Conservation (phyloP, 495 filamentous ascomycete genomes). For the Aspergillus avenaceus region DNA sequence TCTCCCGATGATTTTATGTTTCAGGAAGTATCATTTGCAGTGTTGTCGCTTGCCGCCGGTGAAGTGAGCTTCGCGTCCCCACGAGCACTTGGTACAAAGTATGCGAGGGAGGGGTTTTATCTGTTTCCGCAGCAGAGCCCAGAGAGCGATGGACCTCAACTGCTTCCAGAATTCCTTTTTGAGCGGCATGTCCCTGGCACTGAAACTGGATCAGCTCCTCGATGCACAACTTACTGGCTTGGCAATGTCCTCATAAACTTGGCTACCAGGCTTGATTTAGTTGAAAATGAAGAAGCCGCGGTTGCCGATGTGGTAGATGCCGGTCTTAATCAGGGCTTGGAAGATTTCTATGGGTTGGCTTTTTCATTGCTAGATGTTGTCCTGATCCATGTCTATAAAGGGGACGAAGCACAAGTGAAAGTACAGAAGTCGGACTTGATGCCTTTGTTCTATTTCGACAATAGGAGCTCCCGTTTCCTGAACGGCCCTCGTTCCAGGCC, state of each 20-base stretch:
- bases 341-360: slow-evolving; percentile 12
- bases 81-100: slow-evolving; percentile 2
- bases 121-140: slow-evolving; percentile 1
- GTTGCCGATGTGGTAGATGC: slow-evolving; percentile 12
- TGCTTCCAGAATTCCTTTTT: slow-evolving; percentile 14
- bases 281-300: slow-evolving; percentile 16
- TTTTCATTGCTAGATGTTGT: slow-evolving; percentile 18
- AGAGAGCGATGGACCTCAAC: neutral
- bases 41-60: slow-evolving; percentile 17
- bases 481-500: slow-evolving; percentile 6
- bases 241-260: slow-evolving; percentile 14
- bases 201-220: slow-evolving; percentile 15
- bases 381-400: slow-evolving; percentile 5
- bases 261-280: slow-evolving; percentile 10
- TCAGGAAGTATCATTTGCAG: slow-evolving; percentile 15
- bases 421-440: slow-evolving; percentile 9
- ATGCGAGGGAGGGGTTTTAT: slow-evolving; percentile 11
- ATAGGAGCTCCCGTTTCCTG: slow-evolving; percentile 4
- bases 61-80: slow-evolving; percentile 8
- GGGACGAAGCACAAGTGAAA: neutral
- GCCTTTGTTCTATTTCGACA: slow-evolving; percentile 11
- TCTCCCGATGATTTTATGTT: slow-evolving; percentile 7
- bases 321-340: slow-evolving; percentile 9
- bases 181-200: slow-evolving; percentile 12
- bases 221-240: slow-evolving; percentile 13